These are phyloP conservation scores for Ceratocystis destructans DNA, from an alignment of 2,329 filamentous ascomycete genomes.

Conservation along the genomic window DNA sequence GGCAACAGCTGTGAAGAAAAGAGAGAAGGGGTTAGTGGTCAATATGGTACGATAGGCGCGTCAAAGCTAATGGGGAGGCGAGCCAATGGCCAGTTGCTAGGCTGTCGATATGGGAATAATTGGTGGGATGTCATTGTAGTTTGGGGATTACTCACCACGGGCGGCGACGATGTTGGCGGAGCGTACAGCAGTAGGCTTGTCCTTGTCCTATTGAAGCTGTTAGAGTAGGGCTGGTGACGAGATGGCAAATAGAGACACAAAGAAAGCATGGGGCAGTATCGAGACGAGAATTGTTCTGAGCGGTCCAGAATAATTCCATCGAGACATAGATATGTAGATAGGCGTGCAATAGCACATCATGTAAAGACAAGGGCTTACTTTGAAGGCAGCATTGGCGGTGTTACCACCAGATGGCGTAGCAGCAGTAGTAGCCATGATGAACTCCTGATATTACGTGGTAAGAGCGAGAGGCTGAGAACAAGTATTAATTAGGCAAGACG, in stretches of 20 bases:
- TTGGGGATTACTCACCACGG: slow-evolving; percentile 47
- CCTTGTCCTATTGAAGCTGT: slow-evolving; percentile 53
- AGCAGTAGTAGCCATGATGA: slow-evolving; percentile 18
- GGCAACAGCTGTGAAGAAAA: slow-evolving; percentile 56
- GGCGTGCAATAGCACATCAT: neutral
- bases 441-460: neutral
- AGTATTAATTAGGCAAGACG: neutral
- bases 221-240: slow-evolving; percentile 21
- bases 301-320: too few relatives aligned
- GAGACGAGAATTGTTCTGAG: too few relatives aligned
- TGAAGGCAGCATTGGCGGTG: slow-evolving; percentile 42
- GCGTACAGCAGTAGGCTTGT: slow-evolving; percentile 95
- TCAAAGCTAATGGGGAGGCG: neutral
- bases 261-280: too few relatives aligned
- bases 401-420: slow-evolving; percentile 24
- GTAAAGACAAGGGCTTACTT: slow-evolving; percentile 29
- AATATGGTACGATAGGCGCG: neutral
- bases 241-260: too few relatives aligned
- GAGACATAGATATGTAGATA: too few relatives aligned
- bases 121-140: neutral
- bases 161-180: slow-evolving; percentile 95
- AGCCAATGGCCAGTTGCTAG: neutral
- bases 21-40: slow-evolving; percentile 3
- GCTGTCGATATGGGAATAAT: too few relatives aligned
- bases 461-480: neutral